Evolutionary conservation across 345 rosid genomes (phyloP).

Genomic region (Citrus unshiu): DNA sequence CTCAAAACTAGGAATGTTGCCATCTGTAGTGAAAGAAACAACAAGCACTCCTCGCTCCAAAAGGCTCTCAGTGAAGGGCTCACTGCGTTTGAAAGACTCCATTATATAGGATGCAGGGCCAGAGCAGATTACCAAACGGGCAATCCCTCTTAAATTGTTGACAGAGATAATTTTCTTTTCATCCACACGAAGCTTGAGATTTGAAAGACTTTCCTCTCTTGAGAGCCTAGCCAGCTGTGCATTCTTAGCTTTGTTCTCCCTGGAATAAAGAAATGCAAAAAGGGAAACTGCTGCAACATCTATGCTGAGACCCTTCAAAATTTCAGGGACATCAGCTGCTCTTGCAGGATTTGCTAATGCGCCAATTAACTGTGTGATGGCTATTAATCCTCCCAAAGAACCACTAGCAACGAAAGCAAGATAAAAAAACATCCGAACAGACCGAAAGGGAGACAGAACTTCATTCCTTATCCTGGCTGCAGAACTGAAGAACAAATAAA

Average conservation of each 20-base stretch:
- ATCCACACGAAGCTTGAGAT: conserved; percentile 76
- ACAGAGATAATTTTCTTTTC: conserved; percentile 60
- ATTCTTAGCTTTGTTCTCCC: conserved; percentile 72
- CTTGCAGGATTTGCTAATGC: conserved; percentile 70
- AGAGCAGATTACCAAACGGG: conserved; percentile 86
- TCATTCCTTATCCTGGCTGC: conserved; percentile 82
- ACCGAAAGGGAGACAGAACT: conserved; percentile 89
- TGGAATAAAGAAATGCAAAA: conserved; percentile 72
- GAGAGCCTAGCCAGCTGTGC: conserved; percentile 81
- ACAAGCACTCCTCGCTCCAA: conserved; percentile 89
- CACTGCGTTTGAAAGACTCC: conserved; percentile 75
- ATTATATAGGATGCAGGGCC: conserved; percentile 63
- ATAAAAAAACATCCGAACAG: conserved; percentile 95
- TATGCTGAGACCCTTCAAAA: conserved; percentile 59
- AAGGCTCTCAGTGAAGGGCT: conserved; percentile 67
- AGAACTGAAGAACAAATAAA: conserved; percentile 54
- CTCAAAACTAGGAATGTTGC: conserved; percentile 54
- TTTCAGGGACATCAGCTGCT: conserved; percentile 63
- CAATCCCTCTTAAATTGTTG: conserved; percentile 63
- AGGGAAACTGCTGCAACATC: conserved; percentile 72
- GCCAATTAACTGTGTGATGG: conserved; percentile 67
- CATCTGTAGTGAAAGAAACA: conserved; percentile 76
- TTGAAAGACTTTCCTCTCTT: conserved; percentile 86
- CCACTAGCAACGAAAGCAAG: conserved; percentile 81
- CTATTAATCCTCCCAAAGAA: conserved; percentile 77